Evolutionary conservation across 1,284 basidiomycete genomes (phyloP), one percentile per base, ranked within the genome.

Genomic region (Fomitiporia mediterranea): DNA sequence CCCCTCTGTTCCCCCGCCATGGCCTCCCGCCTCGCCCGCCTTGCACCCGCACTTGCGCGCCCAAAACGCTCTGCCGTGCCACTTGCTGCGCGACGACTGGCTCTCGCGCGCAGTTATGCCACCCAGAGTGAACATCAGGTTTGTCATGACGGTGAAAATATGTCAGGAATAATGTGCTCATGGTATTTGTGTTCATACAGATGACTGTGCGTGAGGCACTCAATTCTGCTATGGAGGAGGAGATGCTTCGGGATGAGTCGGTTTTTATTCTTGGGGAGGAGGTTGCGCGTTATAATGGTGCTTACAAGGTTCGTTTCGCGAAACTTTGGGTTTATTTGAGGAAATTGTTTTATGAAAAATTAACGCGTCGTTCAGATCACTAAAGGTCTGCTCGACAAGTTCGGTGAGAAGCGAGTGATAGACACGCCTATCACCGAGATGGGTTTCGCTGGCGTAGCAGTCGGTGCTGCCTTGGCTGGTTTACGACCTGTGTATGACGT

Each of bases 141-240:
- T 19, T 52, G 69, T 66, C 27, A 37, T 28, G 32, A 47, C 13
- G 27, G 38, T 23, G 17, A 46, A 39, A 37, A 9, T 38, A 60
- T 28, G 72, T 63, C 39, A 54, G 62, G 65, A 49, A 52, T 38
- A 52, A 51, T 51, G 9, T 30, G 25, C 32, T 46, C 19, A 39
- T 27, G 37, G 43, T 34, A 39, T 55, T 40, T 58, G 21, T 38
- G 9, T 9, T 43, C n/a, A 23, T n/a, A 40, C 69, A 95, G 89
- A 91, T 98, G 93, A 98, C 94, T 52, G 96, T 98, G 60, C 91
- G 97, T 69, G 97, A 99, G 59, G 97, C 97, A 39, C 86, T 99
- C 64, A 99, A 98, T 76, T 76, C 86, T 59, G 97, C 97, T 35
- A 96, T 99, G 92, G 97, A 99, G 78, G 97, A 99, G 77, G 97